Conservation (phyloP, 441 rosid species). For the Dalechampia spathulata region DNA sequence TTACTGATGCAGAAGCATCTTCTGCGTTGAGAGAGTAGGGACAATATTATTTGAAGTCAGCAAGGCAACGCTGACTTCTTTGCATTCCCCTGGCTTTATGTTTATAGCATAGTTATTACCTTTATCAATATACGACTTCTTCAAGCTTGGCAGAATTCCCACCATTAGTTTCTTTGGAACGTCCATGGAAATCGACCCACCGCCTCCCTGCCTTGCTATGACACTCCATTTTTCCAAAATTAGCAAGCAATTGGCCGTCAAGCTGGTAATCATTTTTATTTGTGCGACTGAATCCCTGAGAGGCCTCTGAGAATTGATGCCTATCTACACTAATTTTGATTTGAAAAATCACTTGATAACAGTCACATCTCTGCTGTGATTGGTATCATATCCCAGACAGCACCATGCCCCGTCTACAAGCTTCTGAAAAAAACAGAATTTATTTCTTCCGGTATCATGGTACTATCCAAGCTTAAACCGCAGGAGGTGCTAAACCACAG, state of each 20-base stretch:
- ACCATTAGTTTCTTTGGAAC: constrained; percentile 7
- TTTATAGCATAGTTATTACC: neutral
- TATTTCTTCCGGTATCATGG: neutral
- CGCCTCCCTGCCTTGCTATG: neutral
- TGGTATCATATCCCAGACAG: neutral
- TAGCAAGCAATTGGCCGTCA: constrained; percentile 6
- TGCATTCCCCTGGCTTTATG: neutral
- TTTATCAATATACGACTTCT: too few relatives aligned
- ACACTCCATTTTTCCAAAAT: neutral
- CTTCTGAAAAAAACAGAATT: neutral
- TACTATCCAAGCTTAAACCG: neutral
- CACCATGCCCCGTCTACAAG: neutral
- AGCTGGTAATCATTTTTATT: neutral
- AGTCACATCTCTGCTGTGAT: neutral
- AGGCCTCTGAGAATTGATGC: neutral
- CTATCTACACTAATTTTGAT: constrained; percentile 5
- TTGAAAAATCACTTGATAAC: neutral
- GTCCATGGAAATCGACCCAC: constrained; percentile 8
- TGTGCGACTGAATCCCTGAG: neutral
- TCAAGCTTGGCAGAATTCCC: too few relatives aligned
- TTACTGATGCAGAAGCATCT: neutral
- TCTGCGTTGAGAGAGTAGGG: too few relatives aligned
- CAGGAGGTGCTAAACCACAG: neutral
- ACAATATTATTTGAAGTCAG: too few relatives aligned
- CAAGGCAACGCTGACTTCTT: too few relatives aligned